Base-by-base conservation (phyloP, 495 filamentous ascomycete genomes). In the Aspergillus biplanus region DNA sequence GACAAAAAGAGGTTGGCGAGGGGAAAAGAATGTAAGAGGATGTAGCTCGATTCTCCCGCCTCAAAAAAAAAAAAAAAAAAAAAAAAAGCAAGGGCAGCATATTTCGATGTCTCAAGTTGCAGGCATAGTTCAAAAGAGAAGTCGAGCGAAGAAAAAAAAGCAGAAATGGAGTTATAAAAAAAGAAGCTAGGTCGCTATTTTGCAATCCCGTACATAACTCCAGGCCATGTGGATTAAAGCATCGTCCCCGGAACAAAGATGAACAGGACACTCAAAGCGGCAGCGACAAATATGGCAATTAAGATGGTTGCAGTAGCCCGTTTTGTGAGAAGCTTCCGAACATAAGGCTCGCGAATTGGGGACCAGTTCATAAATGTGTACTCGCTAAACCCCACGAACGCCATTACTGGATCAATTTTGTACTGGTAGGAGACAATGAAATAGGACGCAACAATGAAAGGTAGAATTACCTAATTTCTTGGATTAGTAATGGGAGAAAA, bases 311-410 rank as follows among this genome's bases (percentile, higher is more conserved):
- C 90, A 27, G 90, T 66, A 0, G 94, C 88, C 44, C 95, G 89
- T 74, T 92, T 92, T 61, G 83, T 86, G 53, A 98, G 82, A 7
- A 97, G 85, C 66, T 86, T 88, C 39, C 91, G 88, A 34, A 98
- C 90, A 68, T 93, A 99, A 0, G 92, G 90, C 72, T 99, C 95
- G 49, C 87, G 85, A 56, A 99, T 90, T 4, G 86, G 85, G 13
- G 88, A 86, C 82, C 94, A 97, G 68, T 87, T 87, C 84, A 97
- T 90, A 53, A 96, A 92, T 0, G 92, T 97, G 77, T 97, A 97
- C 77, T 99, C 95, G 78, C 92, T 97, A 69, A 86, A 87, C 34
- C 93, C 94, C 18, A 90, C 65, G n/a, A 98, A 83, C 4, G 92
- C 95, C 75, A 97, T 87, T 65, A 96, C 79, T 0, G 96, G 96